Base-by-base conservation (phyloP, 2,329 filamentous ascomycete species). In the Aspergillus sclerotialis region DNA sequence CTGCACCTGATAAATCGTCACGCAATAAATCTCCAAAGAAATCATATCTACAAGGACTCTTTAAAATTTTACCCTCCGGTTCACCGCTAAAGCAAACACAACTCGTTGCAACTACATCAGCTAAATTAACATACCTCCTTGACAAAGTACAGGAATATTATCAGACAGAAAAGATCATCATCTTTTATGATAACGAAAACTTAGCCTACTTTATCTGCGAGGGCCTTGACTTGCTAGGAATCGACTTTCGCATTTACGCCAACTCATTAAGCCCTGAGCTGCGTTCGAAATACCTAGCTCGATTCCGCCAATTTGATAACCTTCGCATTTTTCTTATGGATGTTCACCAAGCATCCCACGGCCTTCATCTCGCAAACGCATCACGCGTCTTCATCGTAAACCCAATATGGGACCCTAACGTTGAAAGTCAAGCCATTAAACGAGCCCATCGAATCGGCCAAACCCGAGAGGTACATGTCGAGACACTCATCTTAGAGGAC, bases 171-270 rank as follows among this genome's bases (percentile, higher is more conserved):
- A 94, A 95, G 59, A 92, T 93, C 3, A 77, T 95, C 33, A 75
- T 95, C 7, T 96, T 96, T 58, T 95, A 94, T 56, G 87, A 94
- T 40, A 82, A 84, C 19, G 83, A 92, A 40, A 90, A 94, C 47
- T 73, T 84, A 2, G 89, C 87, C 1, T 94, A 77, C 58, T 94
- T 93, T 62, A 75, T 95, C 25, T 84, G 86, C 0, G 80, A 88
- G 52, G 78, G 82, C 18, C 71, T 96, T 0, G 89, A 95, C 45
- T 71, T 90, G 19, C 60, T 82, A 1, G 70, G 75, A 7, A 61
- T 81, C 30, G 70, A 76, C 21, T 77, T 79, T 43, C 70, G 78
- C 13, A 79, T 80, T 32, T 73, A 72, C 48, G 63, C 67, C 7
- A 63, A 55, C 16, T 63, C 62, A 33, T 64, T 87, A 4, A 82